A percentile compares a stretch with the other conserved stretches of the same genome.
Evolutionary conservation across 192 early-diverging fungal genomes (phyloP).

Genomic region (Geranomyces variabilis): DNA sequence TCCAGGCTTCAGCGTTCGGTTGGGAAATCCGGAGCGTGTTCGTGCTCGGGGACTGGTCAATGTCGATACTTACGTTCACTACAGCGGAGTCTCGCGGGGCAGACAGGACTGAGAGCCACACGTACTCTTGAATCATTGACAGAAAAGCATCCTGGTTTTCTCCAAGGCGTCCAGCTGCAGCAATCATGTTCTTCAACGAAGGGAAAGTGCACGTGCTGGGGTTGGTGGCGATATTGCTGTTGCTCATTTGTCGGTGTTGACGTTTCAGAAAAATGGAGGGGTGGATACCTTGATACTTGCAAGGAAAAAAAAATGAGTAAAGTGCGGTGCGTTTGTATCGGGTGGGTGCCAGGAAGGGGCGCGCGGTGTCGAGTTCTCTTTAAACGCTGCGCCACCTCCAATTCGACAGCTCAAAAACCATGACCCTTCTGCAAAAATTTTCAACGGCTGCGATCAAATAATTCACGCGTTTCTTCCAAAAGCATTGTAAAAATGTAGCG

Average conservation of each 20-base stretch:
- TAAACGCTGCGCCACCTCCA: no score
- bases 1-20: no score
- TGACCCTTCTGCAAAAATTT: no score
- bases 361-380: no score
- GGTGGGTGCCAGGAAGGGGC: no score
- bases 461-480: no score
- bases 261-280: slow-evolving; percentile 9
- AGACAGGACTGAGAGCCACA: not conserved
- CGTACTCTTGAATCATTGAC: not conserved
- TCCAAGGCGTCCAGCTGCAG: not conserved
- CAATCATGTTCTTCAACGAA: not conserved
- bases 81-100: not conserved
- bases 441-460: no score
- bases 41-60: no score
- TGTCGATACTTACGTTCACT: not conserved
- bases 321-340: no score
- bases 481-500: no score
- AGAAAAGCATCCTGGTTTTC: not conserved
- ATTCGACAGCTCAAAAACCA: no score
- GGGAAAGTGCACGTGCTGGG: not conserved
- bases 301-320: not conserved
- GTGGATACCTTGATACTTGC: not conserved
- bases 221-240: not conserved
- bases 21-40: no score
- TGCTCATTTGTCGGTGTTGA: not conserved